Base-by-base conservation (phyloP, 2,329 filamentous ascomycete genomes). In the Albophoma yamanashiensis region DNA sequence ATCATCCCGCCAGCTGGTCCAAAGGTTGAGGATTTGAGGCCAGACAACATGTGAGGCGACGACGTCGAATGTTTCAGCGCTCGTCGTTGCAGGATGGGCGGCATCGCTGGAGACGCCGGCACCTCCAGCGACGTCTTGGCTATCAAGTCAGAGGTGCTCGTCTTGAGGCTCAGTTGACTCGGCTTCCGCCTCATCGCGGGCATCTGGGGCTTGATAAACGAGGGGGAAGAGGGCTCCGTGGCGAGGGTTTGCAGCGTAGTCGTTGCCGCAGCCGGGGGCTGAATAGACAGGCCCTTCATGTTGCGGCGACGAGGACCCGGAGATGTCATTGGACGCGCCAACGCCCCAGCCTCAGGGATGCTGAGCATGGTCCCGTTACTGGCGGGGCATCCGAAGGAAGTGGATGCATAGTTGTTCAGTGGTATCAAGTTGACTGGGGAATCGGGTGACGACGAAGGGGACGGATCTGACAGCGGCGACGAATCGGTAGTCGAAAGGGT, bases 401-500 rank as follows among this genome's bases (percentile, higher is more conserved):
- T 83, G 5, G 82, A 81, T 1, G 86, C 80, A 67, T 89, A 91
- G 17, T 86, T 85, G 56, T 84, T 85, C 53, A 91, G 79, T 3
- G 90, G 86, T 59, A 88, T 82, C 59, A 92, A 79, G 60, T 89
- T 88, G 59, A 89, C 79, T 1, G 92, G 91, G 3, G 94, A 97
- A 74, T 97, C 92, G 11, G 93, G 93, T 1, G 93, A 97, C 27
- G 92, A 91, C 58, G 89, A 93, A 3, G 94, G 92, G 6, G 93
- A 97, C 9, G 91, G 88, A 67, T 97, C 93, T 38, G 92, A 92
- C 56, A 94, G 81, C 38, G 91, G 90, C 11, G 91, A 93, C 6
- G 92, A 95, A 75, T 96, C 93, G 64, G 93, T 91, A 25, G 91
- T 96, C 7, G 92, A 96, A 57, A 94, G 84, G 2, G 93, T 96